Conservation (phyloP, 495 filamentous ascomycete genomes). For the Penicillium atrosanguineum region DNA sequence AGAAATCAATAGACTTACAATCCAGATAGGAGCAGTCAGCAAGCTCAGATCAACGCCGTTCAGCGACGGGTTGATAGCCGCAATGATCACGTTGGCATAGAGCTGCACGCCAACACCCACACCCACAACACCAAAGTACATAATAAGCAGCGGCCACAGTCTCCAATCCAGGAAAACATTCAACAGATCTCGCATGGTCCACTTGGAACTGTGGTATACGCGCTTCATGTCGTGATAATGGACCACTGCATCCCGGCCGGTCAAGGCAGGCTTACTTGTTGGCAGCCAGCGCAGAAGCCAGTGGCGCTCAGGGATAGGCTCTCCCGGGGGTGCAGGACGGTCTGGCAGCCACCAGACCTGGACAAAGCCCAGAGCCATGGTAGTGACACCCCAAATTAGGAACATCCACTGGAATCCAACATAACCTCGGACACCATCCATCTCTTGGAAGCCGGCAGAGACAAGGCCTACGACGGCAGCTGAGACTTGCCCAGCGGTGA, state of each 20-base stretch:
- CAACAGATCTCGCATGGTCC: slow-evolving; percentile 66
- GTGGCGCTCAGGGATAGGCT: slow-evolving; percentile 31
- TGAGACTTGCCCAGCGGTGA: slow-evolving; percentile 84
- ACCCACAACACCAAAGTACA: slow-evolving; percentile 95
- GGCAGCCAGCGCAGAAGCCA: slow-evolving; percentile 60
- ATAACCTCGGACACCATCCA: slow-evolving; percentile 74
- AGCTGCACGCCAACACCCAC: slow-evolving; percentile 87
- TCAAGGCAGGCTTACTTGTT: slow-evolving; percentile 63
- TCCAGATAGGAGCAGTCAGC: slow-evolving; percentile 87
- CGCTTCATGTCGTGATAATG: slow-evolving; percentile 83
- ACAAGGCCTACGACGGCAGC: slow-evolving; percentile 88
- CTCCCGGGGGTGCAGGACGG: slow-evolving; percentile 68
- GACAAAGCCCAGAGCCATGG: slow-evolving; percentile 63
- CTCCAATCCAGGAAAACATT: slow-evolving; percentile 78
- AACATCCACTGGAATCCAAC: slow-evolving; percentile 97
- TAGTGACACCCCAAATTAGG: slow-evolving; percentile 77
- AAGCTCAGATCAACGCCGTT: slow-evolving; percentile 75
- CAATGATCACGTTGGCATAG: slow-evolving; percentile 84
- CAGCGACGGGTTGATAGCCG: slow-evolving; percentile 67
- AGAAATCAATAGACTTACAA: slow-evolving; percentile 50
- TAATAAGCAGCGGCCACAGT: slow-evolving; percentile 76
- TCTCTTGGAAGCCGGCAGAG: slow-evolving; percentile 86
- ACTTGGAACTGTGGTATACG: slow-evolving; percentile 69
- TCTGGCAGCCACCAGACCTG: slow-evolving; percentile 91
- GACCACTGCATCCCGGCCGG: slow-evolving; percentile 71